Base-by-base conservation (phyloP, 345 rosid genomes). In the Bruguiera sexangula region DNA sequence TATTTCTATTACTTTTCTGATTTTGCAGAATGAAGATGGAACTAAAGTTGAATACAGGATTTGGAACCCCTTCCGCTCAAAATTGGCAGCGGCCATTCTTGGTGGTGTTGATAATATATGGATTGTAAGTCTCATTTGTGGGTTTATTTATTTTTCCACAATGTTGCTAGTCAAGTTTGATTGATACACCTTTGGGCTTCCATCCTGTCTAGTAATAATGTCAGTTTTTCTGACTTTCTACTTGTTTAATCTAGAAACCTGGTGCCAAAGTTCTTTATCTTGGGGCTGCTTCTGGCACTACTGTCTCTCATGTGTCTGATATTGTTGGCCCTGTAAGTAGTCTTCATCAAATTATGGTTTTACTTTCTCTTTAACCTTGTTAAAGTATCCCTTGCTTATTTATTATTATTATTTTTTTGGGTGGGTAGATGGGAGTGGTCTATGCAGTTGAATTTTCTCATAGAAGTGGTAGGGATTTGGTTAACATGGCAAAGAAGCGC, bases 221-320 rank as follows among this genome's bases (percentile, higher is more conserved):
- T 2, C 27, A 0, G 2, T 16, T 4, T 21, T 16, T 43, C n/a
- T 19, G n/a, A 48, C 22, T 36, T 55, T 26, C 32, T 36, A 5
- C 37, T n/a, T n/a, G 53, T 53, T 24, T n/a, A 24, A 22, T 58
- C 36, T 27, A 95, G 99, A 90, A 82, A 88, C 99, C 99, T 21
- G 99, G 98, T 67, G 96, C 95, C 50, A 89, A 89, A 68, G 97
- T 96, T 75, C 91, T 96, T 0, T 96, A 96, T 76, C 94, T 96
- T 58, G 98, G 98, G 66, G 99, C 99, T 75, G 99, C 99, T 71
- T 96, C 99, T 30, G 99, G 99, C 26, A 96, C 99, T 19, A 92
- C 98, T n/a, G 99, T 96, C 22, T 96, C 99, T 31, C 99, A 96
- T 69, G 99, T 96, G 0, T 96, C 99, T 26, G 99, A 92, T 43